A percentile compares a stretch with the other conserved stretches of the same genome.
phyloP scores from a whole-genome alignment of 2,329 filamentous ascomycete genomes.

The Cercospora sp. region DNA sequence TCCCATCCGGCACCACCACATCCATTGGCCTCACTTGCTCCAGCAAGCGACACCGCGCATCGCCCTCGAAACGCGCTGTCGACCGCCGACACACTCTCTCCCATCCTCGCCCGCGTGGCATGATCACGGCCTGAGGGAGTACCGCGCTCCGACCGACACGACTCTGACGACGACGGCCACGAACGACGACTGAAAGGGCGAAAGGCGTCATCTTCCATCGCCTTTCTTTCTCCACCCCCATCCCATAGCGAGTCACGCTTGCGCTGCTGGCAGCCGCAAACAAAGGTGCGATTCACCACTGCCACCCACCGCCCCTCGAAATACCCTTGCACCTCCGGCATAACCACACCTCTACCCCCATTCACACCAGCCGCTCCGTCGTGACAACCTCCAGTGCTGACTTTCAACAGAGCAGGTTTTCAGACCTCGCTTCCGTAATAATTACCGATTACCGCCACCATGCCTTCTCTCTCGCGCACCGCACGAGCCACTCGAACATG shows the following conservation, averaged over 20 bases:
- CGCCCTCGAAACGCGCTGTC: slow-evolving; percentile 4
- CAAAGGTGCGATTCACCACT: slow-evolving; percentile 22
- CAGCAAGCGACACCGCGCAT: slow-evolving; percentile 12
- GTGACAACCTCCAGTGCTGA: slow-evolving; percentile 31
- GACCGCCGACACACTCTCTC: slow-evolving; percentile 3
- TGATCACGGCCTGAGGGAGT: slow-evolving; percentile 15
- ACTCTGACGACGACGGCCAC: background rate
- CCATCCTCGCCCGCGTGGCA: slow-evolving; percentile 6
- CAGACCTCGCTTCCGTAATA: slow-evolving; percentile 9
- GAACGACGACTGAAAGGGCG: background rate
- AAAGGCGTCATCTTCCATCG: background rate
- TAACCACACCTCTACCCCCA: background rate
- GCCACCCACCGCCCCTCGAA: slow-evolving; percentile 8
- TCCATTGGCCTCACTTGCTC: slow-evolving; percentile 15
- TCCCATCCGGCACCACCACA: background rate
- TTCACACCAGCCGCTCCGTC: background rate
- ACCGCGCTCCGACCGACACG: slow-evolving; percentile 6
- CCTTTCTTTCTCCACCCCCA: slow-evolving; percentile 10
- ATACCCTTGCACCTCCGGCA: slow-evolving; percentile 12
- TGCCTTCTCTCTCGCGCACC: slow-evolving; percentile 16
- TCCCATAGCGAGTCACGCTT: slow-evolving; percentile 23
- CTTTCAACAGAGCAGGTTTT: slow-evolving; percentile 17
- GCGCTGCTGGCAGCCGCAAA: slow-evolving; percentile 30
- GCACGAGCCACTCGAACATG: slow-evolving; percentile 15
- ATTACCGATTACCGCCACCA: slow-evolving; percentile 37